A percentile compares a stretch with the other conserved stretches of the same genome.
Conservation (phyloP, 768 basidiomycete species). For the Rhodotorula paludigena region DNA sequence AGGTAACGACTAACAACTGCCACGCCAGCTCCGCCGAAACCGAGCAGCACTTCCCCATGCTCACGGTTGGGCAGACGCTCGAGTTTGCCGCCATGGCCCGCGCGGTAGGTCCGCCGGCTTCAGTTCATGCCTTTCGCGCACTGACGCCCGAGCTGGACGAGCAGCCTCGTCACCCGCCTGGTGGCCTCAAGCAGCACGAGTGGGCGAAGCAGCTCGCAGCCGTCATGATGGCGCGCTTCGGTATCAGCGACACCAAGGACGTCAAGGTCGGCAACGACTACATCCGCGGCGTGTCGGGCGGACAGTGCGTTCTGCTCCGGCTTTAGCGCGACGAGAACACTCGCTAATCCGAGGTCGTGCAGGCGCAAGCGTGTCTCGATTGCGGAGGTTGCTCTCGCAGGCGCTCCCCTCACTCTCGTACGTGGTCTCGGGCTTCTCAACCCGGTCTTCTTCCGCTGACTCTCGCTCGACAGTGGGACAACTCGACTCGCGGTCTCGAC, state of each 20-base stretch:
- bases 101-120: conserved; percentile 22
- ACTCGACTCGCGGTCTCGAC: conserved; percentile 72
- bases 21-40: conserved; percentile 12
- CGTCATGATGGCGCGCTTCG: conserved; percentile 60
- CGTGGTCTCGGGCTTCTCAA: conserved; percentile 30
- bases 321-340: too few species aligned
- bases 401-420: conserved; percentile 40
- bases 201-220: conserved; percentile 48
- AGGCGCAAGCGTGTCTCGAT: conserved; percentile 51
- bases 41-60: conserved; percentile 35
- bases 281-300: conserved; percentile 55
- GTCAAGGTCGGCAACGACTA: conserved; percentile 59
- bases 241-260: conserved; percentile 63
- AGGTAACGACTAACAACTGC: conserved; percentile 54
- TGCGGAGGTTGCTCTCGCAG: conserved; percentile 45
- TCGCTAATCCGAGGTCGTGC: neutral
- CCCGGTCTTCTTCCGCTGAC: neutral
- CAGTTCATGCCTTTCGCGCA: too few species aligned
- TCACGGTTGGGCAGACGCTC: conserved; percentile 52
- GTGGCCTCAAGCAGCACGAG: conserved; percentile 48
- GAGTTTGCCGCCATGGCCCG: conserved; percentile 54
- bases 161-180: conserved; percentile 46
- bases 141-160: too few species aligned
- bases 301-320: conserved; percentile 42
- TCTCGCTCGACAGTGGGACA: conserved; percentile 46